Percentiles rank a stretch among this genome's conserved stretches.
Conservation (phyloP, 73 alveolate genomes). For the Uronychia binucleata region DNA sequence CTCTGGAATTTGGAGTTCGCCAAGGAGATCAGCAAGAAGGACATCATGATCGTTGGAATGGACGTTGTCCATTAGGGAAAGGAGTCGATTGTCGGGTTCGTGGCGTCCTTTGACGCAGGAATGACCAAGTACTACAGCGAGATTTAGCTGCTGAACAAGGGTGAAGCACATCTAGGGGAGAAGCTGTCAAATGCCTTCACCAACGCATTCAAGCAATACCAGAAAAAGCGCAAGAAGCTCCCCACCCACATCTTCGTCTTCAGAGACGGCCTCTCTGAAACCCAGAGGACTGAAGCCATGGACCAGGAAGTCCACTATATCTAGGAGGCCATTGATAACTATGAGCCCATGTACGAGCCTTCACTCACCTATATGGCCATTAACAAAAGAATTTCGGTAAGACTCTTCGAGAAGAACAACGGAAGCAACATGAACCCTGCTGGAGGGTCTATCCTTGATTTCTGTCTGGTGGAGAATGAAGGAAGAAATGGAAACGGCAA, state of each 20-base stretch:
- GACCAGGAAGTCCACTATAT: conserved; percentile 36
- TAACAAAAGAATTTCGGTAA: conserved; percentile 68
- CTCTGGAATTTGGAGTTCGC: conserved; percentile 49
- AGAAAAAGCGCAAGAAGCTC: conserved; percentile 26
- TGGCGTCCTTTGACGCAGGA: conserved; percentile 40
- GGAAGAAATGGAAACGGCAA: neutral
- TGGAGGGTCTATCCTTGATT: neutral
- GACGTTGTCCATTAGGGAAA: conserved; percentile 59
- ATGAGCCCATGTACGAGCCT: conserved; percentile 33
- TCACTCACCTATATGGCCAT: conserved; percentile 61
- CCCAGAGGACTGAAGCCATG: conserved; percentile 44
- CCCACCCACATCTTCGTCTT: conserved; percentile 54
- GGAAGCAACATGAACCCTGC: neutral
- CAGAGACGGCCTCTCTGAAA: conserved; percentile 64
- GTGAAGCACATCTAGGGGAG: conserved; percentile 34
- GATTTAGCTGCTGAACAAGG: conserved; percentile 20
- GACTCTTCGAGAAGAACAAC: conserved; percentile 52
- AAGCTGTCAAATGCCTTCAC: conserved; percentile 21
- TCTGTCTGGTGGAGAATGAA: neutral
- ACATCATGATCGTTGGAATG: conserved; percentile 61
- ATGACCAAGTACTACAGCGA: conserved; percentile 36
- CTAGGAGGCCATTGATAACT: conserved; percentile 26
- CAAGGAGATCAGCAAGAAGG: conserved; percentile 24
- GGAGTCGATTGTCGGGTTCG: conserved; percentile 49
- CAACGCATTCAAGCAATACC: conserved; percentile 27